Evolutionary conservation across 805 yeast genomes (phyloP).

Genomic region (Metschnikowia gruessii): DNA sequence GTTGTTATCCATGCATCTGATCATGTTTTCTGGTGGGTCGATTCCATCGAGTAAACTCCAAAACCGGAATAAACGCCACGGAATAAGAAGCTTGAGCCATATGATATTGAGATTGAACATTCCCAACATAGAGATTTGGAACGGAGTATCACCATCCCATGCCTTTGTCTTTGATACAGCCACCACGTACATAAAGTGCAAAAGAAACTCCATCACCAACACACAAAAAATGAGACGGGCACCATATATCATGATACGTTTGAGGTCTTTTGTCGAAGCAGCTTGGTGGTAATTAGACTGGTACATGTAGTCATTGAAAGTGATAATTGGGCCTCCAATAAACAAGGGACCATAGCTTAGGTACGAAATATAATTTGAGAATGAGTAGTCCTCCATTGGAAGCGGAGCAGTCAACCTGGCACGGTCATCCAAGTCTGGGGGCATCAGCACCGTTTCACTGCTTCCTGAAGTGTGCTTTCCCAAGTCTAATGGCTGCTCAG

Average conservation of each 20-base stretch:
- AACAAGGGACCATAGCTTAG: conserved; percentile 82
- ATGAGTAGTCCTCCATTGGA: conserved; percentile 55
- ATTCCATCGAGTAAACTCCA: conserved; percentile 93
- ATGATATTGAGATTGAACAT: conserved; percentile 84
- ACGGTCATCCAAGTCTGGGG: conserved; percentile 47
- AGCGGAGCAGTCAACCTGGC: conserved; percentile 64
- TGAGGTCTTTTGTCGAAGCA: conserved; percentile 52
- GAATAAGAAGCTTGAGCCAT: conserved; percentile 89
- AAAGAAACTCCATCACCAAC: conserved; percentile 80
- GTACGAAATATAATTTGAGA: conserved; percentile 71
- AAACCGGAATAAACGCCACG: conserved; percentile 92
- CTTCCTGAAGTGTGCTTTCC: conserved; percentile 1
- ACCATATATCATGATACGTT: conserved; percentile 59
- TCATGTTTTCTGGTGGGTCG: conserved; percentile 97
- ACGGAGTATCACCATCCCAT: conserved; percentile 86
- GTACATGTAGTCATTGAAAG: conserved; percentile 85
- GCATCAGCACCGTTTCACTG: conserved; percentile 2
- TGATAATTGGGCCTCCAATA: conserved; percentile 92
- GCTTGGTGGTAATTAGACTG: conserved; percentile 59
- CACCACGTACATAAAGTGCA: conserved; percentile 88
- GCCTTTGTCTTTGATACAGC: conserved; percentile 89
- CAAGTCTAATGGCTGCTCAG: not conserved
- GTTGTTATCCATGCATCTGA: conserved; percentile 92
- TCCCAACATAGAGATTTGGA: conserved; percentile 93
- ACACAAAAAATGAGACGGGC: conserved; percentile 69